phyloP scores from a whole-genome alignment of 1,284 basidiomycete species.

The Stereum hirsutum region DNA sequence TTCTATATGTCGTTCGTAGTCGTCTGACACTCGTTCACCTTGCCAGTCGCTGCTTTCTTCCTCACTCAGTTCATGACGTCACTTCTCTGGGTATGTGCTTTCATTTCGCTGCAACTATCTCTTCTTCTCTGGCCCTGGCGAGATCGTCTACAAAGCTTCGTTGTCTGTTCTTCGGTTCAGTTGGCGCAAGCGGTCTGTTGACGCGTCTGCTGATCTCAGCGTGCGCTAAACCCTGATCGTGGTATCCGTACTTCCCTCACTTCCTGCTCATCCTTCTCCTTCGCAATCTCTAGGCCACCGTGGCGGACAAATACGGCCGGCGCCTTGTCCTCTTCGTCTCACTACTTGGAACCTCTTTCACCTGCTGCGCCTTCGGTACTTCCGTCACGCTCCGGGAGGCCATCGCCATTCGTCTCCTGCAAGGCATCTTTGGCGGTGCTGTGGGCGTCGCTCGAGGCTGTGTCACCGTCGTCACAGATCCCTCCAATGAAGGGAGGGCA shows the following conservation, averaged over 20 bases:
- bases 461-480: conserved; percentile 82
- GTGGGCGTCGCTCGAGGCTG: conserved; percentile 90
- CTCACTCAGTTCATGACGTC: conserved; percentile 89
- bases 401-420: conserved; percentile 81
- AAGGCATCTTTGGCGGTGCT: conserved; percentile 93
- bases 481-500: conserved; percentile 87
- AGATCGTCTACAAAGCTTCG: too few relatives aligned
- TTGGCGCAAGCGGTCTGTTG: too few relatives aligned
- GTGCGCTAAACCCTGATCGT: too few relatives aligned
- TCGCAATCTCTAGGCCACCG: conserved; percentile 67
- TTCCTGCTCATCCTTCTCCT: too few relatives aligned
- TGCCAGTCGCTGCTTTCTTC: conserved; percentile 71
- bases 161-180: too few relatives aligned
- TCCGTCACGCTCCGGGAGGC: conserved; percentile 76
- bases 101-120: conserved; percentile 5
- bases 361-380: conserved; percentile 82
- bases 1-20: conserved; percentile 7
- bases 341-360: conserved; percentile 74
- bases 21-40: conserved; percentile 7
- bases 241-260: too few relatives aligned
- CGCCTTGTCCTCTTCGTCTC: conserved; percentile 83
- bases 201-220: too few relatives aligned
- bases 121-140: too few relatives aligned
- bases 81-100: conserved; percentile 63
- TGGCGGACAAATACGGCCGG: conserved; percentile 86